A percentile compares a stretch with the other conserved stretches of the same genome.
Evolutionary conservation across 2,329 filamentous ascomycete species (phyloP).

Genomic region (Fusarium albosuccineum): DNA sequence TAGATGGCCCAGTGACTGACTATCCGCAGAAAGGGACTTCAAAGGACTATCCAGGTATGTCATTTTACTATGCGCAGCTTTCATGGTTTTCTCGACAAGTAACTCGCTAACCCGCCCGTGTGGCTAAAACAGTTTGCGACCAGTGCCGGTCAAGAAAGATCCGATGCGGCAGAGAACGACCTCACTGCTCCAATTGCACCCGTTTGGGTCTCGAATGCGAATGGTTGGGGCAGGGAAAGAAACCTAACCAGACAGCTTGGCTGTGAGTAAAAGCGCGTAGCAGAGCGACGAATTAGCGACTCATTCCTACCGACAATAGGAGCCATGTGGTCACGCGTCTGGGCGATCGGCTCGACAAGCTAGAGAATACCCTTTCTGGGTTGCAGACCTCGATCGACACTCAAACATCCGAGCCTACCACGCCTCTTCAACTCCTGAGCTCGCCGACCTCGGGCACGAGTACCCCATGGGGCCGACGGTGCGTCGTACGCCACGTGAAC

Average conservation of each 20-base stretch:
- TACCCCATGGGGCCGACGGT: conserved; percentile 2
- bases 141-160: conserved; percentile 26
- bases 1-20: neutral
- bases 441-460: neutral
- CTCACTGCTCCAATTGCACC: conserved; percentile 22
- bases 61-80: too few relatives aligned
- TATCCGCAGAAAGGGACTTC: conserved; percentile 4
- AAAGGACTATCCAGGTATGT: conserved; percentile 21
- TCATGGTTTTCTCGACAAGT: too few relatives aligned
- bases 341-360: conserved; percentile 19
- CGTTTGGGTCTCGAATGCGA: conserved; percentile 20
- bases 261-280: neutral
- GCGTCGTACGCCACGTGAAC: conserved; percentile 5
- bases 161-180: conserved; percentile 21
- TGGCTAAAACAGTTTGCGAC: conserved; percentile 8
- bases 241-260: conserved; percentile 18
- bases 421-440: neutral
- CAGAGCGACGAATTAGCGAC: neutral
- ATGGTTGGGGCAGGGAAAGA: conserved; percentile 22
- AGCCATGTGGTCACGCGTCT: conserved; percentile 19
- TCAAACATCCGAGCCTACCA: neutral
- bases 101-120: neutral
- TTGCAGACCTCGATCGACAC: conserved; percentile 4
- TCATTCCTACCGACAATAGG: neutral
- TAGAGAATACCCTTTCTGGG: conserved; percentile 11